Base-by-base conservation (phyloP, 2,329 filamentous ascomycete genomes). In the Fusarium sp. region DNA sequence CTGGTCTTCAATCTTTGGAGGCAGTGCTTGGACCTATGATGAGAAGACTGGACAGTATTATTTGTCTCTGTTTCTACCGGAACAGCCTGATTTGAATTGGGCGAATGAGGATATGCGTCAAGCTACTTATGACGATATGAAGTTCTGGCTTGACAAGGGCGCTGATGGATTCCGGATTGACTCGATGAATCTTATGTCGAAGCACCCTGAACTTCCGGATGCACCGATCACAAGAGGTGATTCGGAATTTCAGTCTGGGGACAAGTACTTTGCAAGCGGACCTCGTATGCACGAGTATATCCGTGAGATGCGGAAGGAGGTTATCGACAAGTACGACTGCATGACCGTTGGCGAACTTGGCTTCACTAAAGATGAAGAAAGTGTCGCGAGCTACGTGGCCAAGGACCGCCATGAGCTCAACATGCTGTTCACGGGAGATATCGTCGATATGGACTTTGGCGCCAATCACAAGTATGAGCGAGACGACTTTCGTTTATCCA, bases 31-130 rank as follows among this genome's bases (percentile, higher is more conserved):
- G 91, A 82, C 88, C 45, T 94, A 86, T 79, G 91, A 93, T 71
- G 87, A 91, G 63, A 77, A 80, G 9, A 92, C 90, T 0, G 83
- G 84, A 45, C 89, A 94, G 78, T 94, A 92, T 78, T 94, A 92
- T 74, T 86, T 94, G 2, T 87, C 90, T 51, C 83, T 94, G 7
- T 95, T 93, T 77, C 87, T 90, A 3, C 85, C 85, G 2, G 87
- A 91, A 62, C 92, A 94, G 76, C 92, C 92, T 0, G 92, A 94
- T 70, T 83, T 95, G 6, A 94, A 94, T 79, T 94, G 92, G 92
- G 91, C 93, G 71, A 91, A 90, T 56, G 83, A 85, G 0, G 87
- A 86, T 3, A 87, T 91, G 4, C 85, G 91, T 12, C 80, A 86
- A 34, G 92, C 91, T 2, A 88, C 93, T 6, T 91, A 93, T 75